Conservation (phyloP, 306 rosid species). For the Calophaca sinica region DNA sequence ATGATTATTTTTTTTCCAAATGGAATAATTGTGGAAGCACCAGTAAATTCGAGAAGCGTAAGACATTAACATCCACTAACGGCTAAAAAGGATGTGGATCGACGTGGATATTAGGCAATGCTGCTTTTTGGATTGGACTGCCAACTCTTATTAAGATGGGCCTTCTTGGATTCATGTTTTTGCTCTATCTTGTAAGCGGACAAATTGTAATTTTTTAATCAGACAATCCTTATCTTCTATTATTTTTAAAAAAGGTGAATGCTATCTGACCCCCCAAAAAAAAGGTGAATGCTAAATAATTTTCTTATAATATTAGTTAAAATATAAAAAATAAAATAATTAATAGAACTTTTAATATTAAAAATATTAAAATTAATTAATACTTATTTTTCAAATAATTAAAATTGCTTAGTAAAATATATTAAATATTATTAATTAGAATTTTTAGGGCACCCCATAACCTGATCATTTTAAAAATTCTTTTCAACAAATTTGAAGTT, state of each 20-base stretch:
- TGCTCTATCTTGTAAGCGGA: background rate
- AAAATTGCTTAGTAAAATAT: no score
- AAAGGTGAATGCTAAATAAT: background rate
- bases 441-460: no score
- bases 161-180: background rate
- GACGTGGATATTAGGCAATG: constrained; percentile 38
- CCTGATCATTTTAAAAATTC: no score
- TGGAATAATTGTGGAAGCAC: background rate
- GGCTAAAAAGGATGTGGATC: constrained; percentile 35
- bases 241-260: background rate
- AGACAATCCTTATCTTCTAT: constrained; percentile 32
- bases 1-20: background rate
- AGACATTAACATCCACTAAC: background rate
- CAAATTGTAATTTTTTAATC: background rate
- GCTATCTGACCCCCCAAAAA: no score
- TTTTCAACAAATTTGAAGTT: no score
- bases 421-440: no score
- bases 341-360: no score
- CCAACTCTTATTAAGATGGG: constrained; percentile 18
- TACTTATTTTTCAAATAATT: no score
- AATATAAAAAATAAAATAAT: no score
- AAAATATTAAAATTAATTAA: no score
- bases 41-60: constrained; percentile 7
- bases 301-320: no score
- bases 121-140: constrained; percentile 2